A percentile compares a stretch with the other conserved stretches of the same genome.
phyloP scores from a whole-genome alignment of 352 stramenopile genomes.

The Sclerospora graminicola region DNA sequence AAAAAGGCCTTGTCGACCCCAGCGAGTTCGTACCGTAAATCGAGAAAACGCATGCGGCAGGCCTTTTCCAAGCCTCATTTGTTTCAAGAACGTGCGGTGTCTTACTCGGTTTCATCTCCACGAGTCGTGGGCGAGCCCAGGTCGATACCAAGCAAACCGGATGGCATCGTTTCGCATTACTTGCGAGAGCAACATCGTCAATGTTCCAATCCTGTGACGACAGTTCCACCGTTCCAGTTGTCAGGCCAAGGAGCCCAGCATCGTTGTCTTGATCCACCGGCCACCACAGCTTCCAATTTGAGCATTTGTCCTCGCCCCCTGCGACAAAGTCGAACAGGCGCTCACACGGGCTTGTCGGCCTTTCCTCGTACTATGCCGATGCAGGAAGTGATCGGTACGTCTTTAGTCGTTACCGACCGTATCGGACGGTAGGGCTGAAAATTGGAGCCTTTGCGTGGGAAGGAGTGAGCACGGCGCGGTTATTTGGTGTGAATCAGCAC shows the following conservation, averaged over 20 bases:
- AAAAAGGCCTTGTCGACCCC: no score
- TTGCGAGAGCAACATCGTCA: conserved; percentile 61
- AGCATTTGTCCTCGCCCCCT: conserved; percentile 57
- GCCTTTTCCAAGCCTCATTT: no score
- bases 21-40: no score
- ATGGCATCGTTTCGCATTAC: conserved; percentile 83
- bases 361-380: conserved; percentile 52
- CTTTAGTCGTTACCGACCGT: no score
- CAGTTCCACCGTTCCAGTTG: conserved; percentile 79
- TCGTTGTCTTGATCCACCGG: conserved; percentile 56
- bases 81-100: conserved; percentile 18
- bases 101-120: conserved; percentile 10
- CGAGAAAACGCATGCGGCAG: no score
- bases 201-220: conserved; percentile 84
- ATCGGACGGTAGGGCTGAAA: conserved; percentile 47
- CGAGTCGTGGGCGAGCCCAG: no score
- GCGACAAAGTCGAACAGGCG: conserved; percentile 36
- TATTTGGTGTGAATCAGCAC: conserved; percentile 49
- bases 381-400: conserved; percentile 68
- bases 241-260: conserved; percentile 43
- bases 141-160: no score
- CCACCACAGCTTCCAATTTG: no score
- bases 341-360: conserved; percentile 26
- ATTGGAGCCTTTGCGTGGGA: no score
- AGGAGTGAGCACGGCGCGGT: conserved; percentile 38